Evolutionary conservation across 352 stramenopile genomes (phyloP), one percentile per base, ranked within the genome.

Genomic region (Pythium aquatile): DNA sequence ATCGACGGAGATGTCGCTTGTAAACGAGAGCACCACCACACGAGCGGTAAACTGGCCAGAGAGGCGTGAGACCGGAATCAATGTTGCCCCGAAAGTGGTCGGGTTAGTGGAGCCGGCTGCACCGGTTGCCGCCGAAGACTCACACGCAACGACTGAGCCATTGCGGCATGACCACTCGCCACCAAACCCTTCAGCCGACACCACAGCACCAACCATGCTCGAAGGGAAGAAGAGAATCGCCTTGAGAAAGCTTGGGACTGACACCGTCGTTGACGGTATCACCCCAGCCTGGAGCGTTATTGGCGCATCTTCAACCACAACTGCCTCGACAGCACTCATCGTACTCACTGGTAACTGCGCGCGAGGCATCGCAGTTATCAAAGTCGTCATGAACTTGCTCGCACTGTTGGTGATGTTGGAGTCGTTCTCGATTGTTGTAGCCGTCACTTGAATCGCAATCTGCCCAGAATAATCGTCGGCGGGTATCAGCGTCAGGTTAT

Each of bases 281-380:
- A 51, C 46, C 48, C 9, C 29, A 2, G 40, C 40, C 14, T 48
- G 16, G 11, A 63, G 35, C 29, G 46, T 16, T 5, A 69, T 59
- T 9, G 10, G 4, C 2, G 60, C 37, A 17, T 58, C 33, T 30
- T 69, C 63, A 28, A 53, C 20, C 11, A 69, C 63, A 16, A 20
- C 32, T 2, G 30, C 11, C 7, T 55, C 29, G 11, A 40, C 6
- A 11, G 49, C 39, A 29, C 39, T 26, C 11, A 60, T 13, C 16
- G 55, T 35, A 16, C 63, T 28, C 7, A 20, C 8, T 17, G 63
- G 63, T 14, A 28, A 3, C 9, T 56, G n/a, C 11, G 63, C 63
- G 7, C 56, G 57, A 8, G 56, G 49, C 63, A 69, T 69, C 26
- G 63, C 48, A 20, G 61, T 56, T 14, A 69, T 51, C 3, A 14